Conservation (phyloP, 768 basidiomycete genomes). For the Termitomyces sp. region DNA sequence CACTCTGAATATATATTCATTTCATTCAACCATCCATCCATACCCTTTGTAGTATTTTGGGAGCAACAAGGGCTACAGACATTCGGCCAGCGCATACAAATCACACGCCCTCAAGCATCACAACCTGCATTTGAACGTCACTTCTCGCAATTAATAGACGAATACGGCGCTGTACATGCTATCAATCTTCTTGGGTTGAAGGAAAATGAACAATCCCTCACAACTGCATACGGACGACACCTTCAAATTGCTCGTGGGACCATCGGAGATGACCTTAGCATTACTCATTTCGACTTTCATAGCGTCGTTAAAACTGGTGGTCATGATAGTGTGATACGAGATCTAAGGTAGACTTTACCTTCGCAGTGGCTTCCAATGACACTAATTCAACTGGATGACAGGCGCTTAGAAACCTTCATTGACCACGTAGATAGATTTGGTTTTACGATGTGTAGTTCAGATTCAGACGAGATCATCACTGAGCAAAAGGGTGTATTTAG, state of each 20-base stretch:
- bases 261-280: conserved; percentile 64
- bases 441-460: conserved; percentile 76
- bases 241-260: conserved; percentile 60
- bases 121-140: conserved; percentile 98
- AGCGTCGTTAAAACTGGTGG: conserved; percentile 74
- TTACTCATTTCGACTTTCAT: conserved; percentile 96
- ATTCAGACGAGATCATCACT: conserved; percentile 69
- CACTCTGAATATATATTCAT: conserved; percentile 12
- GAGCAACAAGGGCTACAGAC: conserved; percentile 96
- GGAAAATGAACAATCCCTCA: conserved; percentile 87
- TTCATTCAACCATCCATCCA: conserved; percentile 13
- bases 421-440: conserved; percentile 77
- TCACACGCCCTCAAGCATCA: conserved; percentile 92
- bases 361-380: not conserved
- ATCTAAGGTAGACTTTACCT: conserved; percentile 48
- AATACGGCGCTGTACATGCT: conserved; percentile 82
- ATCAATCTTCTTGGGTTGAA: conserved; percentile 90
- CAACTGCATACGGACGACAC: conserved; percentile 79
- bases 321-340: conserved; percentile 80
- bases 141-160: conserved; percentile 79
- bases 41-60: conserved; percentile 78
- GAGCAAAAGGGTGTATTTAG: conserved; percentile 90
- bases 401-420: conserved; percentile 55
- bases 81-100: conserved; percentile 91
- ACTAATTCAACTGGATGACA: conserved; percentile 22